Evolutionary conservation across 1,284 basidiomycete genomes (phyloP), one percentile per base, ranked within the genome.

Genomic region (Boletus smithii): DNA sequence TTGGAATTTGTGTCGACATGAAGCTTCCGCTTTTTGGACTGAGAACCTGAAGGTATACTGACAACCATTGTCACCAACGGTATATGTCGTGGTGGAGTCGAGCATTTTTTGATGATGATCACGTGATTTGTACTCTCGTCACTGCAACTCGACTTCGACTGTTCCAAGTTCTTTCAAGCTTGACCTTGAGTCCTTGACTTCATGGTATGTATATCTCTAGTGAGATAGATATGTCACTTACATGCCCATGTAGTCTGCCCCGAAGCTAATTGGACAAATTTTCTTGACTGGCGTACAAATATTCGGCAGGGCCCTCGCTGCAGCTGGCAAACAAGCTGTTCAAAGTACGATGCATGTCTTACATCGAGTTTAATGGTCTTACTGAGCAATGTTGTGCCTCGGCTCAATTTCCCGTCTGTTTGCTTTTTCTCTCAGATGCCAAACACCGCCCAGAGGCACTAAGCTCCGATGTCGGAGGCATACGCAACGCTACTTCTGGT

Each of bases 311-410:
- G 97, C 97, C 31, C 83, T 97, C 51, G 73, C 80, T 33, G 95
- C 94, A 63, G 95, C 95, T 5, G 92, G 91, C 37, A 77, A 80
- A 59, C 97, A 99, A 69, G 95, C 95, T 9, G 83, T 88, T 41
- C 85, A 91, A 74, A 99, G 95, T 97, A 67, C 65, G 88, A 77
- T 20, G 14, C 39, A 39, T 35, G 14, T 45, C 34, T 45, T 33
- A 10, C 29, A 18, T 43, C 41, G 24, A 11, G 32, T 44, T 27
- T 27, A 6, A 33, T 20, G 34, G 11, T 31, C 26, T 44, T 22
- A n/a, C 50, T 56, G 35, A 61, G 30, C 26, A 10, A 22, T n/a
- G 23, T 8, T 22, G 20, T 35, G 22, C 8, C 5, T n/a, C 9
- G 20, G n/a, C n/a, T 37, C 20, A 9, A 40, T 36, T 42, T 35